A percentile compares a stretch with the other conserved stretches of the same genome.
phyloP scores from a whole-genome alignment of 2,329 filamentous ascomycete species.

The Monosporascus sp. region DNA sequence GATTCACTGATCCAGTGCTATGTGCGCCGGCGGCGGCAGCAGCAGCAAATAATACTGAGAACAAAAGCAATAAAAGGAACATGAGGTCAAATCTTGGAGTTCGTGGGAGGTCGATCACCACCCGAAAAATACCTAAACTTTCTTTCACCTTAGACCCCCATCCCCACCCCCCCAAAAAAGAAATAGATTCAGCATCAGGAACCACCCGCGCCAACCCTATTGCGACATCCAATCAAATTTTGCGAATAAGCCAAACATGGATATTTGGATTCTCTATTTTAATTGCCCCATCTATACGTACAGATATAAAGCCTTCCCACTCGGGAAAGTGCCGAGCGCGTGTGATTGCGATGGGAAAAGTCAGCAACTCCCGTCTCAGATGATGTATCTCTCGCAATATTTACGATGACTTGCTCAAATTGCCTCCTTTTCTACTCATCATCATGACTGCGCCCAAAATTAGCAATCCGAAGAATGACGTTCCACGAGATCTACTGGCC shows the following conservation, averaged over 20 bases:
- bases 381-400: background rate
- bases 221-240: background rate
- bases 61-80: background rate
- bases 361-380: background rate
- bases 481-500: background rate
- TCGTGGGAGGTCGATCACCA: background rate
- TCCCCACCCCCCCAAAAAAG: background rate
- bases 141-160: background rate
- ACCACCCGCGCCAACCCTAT: background rate
- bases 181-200: background rate
- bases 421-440: background rate
- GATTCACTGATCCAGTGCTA: no score
- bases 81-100: background rate
- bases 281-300: background rate
- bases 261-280: background rate
- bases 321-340: background rate
- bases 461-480: background rate
- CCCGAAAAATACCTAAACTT: background rate
- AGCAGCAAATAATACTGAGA: no score
- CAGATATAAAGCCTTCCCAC: background rate
- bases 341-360: no score
- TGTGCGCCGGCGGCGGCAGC: no score
- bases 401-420: background rate
- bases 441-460: background rate
- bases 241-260: background rate